These are phyloP conservation scores for Westerdykella sp. DNA, from an alignment of 2,329 filamentous ascomycete species.

Conservation along the genomic window DNA sequence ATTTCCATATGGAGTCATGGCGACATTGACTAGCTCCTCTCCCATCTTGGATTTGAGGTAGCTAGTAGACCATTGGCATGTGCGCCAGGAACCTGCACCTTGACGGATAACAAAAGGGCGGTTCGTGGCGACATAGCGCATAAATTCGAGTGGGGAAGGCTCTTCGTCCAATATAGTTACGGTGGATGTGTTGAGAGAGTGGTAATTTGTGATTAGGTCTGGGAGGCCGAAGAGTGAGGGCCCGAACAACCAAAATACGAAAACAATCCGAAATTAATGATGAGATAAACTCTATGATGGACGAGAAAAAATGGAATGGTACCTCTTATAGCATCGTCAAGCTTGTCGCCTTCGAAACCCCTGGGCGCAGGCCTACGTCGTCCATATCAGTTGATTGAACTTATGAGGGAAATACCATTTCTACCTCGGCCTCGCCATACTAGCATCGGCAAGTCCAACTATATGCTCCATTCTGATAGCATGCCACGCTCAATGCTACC, in stretches of 20 bases:
- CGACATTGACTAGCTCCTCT: slow-evolving; percentile 61
- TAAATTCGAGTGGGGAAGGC: slow-evolving; percentile 71
- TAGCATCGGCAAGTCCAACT: slow-evolving; percentile 12
- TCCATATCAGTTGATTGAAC: slow-evolving; percentile 2
- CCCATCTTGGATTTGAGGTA: slow-evolving; percentile 54
- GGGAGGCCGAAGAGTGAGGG: background rate
- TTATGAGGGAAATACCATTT: background rate
- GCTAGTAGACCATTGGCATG: slow-evolving; percentile 56
- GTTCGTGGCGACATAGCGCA: slow-evolving; percentile 69
- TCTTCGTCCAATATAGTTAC: slow-evolving; percentile 58
- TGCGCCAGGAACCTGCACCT: slow-evolving; percentile 58
- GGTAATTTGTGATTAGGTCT: slow-evolving; percentile 60
- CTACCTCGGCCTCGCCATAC: slow-evolving; percentile 16
- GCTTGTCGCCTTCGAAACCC: slow-evolving; percentile 17
- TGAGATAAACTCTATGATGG: background rate
- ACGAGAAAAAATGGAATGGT: slow-evolving; percentile 4
- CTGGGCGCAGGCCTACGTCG: slow-evolving; percentile 25
- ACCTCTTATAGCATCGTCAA: slow-evolving; percentile 36
- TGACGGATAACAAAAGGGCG: slow-evolving; percentile 66
- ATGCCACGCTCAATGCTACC: too few relatives aligned
- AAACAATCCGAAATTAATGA: background rate
- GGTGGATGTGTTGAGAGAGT: slow-evolving; percentile 59
- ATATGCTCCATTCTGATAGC: slow-evolving; percentile 9
- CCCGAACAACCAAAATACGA: background rate
- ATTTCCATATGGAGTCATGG: slow-evolving; percentile 66